These are phyloP conservation scores for Cyclotella sp. DNA, from an alignment of 108 stramenopile genomes.

Conservation along the genomic window DNA sequence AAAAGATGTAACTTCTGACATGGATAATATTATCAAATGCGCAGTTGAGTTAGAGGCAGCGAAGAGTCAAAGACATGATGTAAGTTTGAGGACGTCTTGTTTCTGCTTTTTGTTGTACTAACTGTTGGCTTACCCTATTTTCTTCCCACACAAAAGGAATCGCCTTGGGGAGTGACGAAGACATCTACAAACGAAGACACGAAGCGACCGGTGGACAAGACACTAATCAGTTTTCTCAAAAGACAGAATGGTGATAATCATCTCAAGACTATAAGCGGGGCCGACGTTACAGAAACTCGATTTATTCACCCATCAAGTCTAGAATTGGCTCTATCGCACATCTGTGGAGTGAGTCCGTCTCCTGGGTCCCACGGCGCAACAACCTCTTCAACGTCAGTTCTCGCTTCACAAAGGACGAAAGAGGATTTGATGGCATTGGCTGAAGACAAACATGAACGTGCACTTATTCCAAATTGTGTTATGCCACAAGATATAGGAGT, in stretches of 20 bases:
- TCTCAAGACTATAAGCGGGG: conserved; percentile 12
- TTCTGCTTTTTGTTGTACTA: conserved; percentile 2
- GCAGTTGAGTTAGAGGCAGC: conserved; percentile 90
- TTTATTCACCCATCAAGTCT: conserved; percentile 81
- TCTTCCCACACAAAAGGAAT: conserved; percentile 37
- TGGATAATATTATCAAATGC: conserved; percentile 79
- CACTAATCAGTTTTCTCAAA: conserved; percentile 55
- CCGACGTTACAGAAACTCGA: conserved; percentile 46
- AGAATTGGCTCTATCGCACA: conserved; percentile 74
- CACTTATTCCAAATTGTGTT: conserved; percentile 85
- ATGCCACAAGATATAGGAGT: conserved; percentile 93
- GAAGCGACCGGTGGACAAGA: conserved; percentile 56
- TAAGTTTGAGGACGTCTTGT: conserved; percentile 15
- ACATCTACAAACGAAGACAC: background rate
- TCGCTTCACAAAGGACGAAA: conserved; percentile 67
- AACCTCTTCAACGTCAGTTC: conserved; percentile 41
- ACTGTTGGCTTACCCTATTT: background rate
- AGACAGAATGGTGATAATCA: conserved; percentile 11
- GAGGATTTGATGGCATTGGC: conserved; percentile 87
- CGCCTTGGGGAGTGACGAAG: conserved; percentile 57
- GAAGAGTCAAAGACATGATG: conserved; percentile 67
- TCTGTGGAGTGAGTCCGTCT: conserved; percentile 81
- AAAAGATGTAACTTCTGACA: conserved; percentile 66
- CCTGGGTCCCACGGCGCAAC: conserved; percentile 72
- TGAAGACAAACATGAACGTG: conserved; percentile 92